Evolutionary conservation across 1,139 yeast species (phyloP).

Genomic region (Lodderomyces jiufengensis): DNA sequence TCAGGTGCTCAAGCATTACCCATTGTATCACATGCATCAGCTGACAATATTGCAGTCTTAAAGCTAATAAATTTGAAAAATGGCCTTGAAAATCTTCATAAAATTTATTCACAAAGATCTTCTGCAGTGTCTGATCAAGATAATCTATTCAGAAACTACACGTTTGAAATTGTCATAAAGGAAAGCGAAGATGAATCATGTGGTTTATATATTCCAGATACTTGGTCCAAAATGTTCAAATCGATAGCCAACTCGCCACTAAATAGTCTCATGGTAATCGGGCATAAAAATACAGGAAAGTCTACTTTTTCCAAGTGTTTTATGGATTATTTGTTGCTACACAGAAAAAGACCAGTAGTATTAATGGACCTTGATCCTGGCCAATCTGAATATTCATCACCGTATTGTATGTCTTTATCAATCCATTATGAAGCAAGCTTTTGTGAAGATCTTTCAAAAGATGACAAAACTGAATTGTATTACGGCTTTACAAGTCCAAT

Average conservation of each 20-base stretch:
- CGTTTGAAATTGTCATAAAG: slow-evolving; percentile 37
- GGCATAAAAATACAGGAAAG: slow-evolving; percentile 76
- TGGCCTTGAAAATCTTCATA: slow-evolving; percentile 48
- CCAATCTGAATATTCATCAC: slow-evolving; percentile 75
- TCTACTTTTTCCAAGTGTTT: slow-evolving; percentile 65
- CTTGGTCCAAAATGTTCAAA: slow-evolving; percentile 20
- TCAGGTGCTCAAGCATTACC: slow-evolving; percentile 57
- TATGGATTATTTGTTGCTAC: slow-evolving; percentile 38
- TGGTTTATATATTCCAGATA: slow-evolving; percentile 22
- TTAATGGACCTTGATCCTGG: slow-evolving; percentile 88
- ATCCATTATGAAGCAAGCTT: slow-evolving; percentile 20
- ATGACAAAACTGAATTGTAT: slow-evolving; percentile 35
- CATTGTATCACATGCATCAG: slow-evolving; percentile 36
- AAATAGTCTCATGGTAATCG: slow-evolving; percentile 29
- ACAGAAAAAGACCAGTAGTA: slow-evolving; percentile 24
- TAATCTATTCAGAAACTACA: slow-evolving; percentile 18
- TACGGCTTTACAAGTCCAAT: slow-evolving; percentile 76
- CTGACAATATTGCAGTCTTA: slow-evolving; percentile 33
- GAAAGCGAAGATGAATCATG: slow-evolving; percentile 22
- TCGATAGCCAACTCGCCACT: slow-evolving; percentile 13
- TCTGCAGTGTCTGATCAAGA: slow-evolving; percentile 39
- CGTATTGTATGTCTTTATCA: slow-evolving; percentile 62
- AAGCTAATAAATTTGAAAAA: slow-evolving; percentile 32
- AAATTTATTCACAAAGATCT: slow-evolving; percentile 49
- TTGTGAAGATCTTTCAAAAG: slow-evolving; percentile 18